Evolutionary conservation across 2,329 filamentous ascomycete genomes (phyloP), one percentile per base, ranked within the genome.

Genomic region (Paecilomyces niveus): DNA sequence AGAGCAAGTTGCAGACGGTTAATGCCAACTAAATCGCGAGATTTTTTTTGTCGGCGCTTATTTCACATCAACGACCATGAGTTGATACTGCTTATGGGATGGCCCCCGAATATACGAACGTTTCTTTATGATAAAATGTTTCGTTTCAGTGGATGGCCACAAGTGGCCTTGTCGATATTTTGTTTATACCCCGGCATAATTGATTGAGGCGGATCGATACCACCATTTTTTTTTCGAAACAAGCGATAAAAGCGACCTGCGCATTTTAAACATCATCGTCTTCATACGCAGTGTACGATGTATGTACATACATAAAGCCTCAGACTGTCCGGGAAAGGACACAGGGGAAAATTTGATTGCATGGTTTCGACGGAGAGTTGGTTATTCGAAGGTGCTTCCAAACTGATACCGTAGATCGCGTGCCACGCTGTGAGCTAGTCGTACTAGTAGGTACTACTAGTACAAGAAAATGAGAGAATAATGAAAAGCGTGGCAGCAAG

Each of bases 1-100:
- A 78, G 69, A 65, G 70, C 58, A 64, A 78, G 66, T 67, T 71
- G 53, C 26, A 22, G 21, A 24, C 9, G 11, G 53, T 22, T 29
- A 35, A 35, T 29, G 53, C 24, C 26, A 24, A 35, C 26, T 54
- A 54, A 33, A 54, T 53, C 18, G 3, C 7, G 51, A 45, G 4
- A 18, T n/a, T 10, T 18, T 45, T 8, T 39, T n/a, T 39, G 6
- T n/a, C 35, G n/a, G 35, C 35, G 50, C 50, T 29, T 53, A n/a
- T 26, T 53, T 18, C 21, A 13, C 15, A 54, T 31, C 10, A 13
- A 15, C 26, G 53, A 54, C 11, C 50, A 26, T n/a, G 22, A 45
- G 18, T 39, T 35, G 33, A 39, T n/a, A 5, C 35, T 6, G 13
- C 39, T 45, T 45, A 39, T 39, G 15, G 39, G 35, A 6, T 45